These are phyloP conservation scores for Penicillium fimorum DNA, from an alignment of 495 filamentous ascomycete genomes.

Conservation along the genomic window DNA sequence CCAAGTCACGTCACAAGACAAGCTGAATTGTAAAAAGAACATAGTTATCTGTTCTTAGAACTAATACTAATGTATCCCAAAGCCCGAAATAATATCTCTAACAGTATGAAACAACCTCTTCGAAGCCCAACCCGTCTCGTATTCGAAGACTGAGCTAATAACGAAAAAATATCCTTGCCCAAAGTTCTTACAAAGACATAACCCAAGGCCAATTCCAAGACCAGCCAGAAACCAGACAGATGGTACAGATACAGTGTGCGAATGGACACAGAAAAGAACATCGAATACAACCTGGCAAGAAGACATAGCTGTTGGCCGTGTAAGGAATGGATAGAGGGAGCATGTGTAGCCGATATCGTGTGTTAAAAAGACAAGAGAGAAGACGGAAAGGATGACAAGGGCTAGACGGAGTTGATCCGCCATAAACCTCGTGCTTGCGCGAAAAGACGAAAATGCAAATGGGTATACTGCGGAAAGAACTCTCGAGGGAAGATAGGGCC, in stretches of 20 bases:
- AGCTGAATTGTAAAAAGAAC: neutral
- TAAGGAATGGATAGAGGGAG: neutral
- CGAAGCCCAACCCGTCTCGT: neutral
- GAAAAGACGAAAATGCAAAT: slow-evolving; percentile 13
- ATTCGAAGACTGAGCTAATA: slow-evolving; percentile 5
- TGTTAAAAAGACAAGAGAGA: neutral
- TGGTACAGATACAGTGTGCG: slow-evolving; percentile 6
- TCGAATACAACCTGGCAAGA: neutral
- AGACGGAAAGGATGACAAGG: neutral
- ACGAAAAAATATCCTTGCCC: neutral
- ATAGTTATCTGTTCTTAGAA: neutral
- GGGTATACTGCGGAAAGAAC: slow-evolving; percentile 26
- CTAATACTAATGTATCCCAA: neutral
- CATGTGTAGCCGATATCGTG: neutral
- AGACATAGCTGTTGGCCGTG: neutral
- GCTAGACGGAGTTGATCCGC: neutral
- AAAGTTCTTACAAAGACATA: neutral
- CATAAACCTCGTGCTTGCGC: neutral
- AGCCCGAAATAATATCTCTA: neutral
- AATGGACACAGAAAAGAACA: neutral
- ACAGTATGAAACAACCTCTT: neutral
- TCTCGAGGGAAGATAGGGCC: slow-evolving; percentile 6
- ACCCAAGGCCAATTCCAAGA: neutral
- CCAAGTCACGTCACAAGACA: neutral
- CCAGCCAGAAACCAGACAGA: neutral